Evolutionary conservation across 2,329 filamentous ascomycete genomes (phyloP).

Genomic region (Colletotrichum siamense): DNA sequence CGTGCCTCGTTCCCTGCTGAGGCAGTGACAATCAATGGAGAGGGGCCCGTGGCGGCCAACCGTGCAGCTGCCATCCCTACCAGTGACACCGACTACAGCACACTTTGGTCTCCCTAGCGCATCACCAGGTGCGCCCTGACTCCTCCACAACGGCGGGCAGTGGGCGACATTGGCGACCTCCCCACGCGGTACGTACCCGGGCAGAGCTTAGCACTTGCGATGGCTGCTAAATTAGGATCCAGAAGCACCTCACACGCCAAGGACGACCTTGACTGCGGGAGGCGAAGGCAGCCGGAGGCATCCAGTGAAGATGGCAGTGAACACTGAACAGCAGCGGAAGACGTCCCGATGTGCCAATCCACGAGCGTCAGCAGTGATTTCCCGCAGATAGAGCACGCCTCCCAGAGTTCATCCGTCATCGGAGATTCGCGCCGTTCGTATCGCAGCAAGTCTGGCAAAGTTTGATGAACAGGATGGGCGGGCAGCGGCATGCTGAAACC

Average conservation of each 20-base stretch:
- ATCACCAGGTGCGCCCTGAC: not conserved
- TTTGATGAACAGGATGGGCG: constrained; percentile 17
- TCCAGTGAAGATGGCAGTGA: not conserved
- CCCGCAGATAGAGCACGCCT: not conserved
- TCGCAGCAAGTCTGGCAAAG: not conserved
- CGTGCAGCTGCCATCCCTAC: constrained; percentile 18
- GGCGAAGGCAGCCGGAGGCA: not conserved
- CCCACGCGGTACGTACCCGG: not conserved
- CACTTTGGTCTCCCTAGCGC: not conserved
- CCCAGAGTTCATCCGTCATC: not conserved
- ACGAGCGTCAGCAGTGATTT: not conserved
- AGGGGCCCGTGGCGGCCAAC: not conserved
- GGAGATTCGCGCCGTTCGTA: constrained; percentile 10
- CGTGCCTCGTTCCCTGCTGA: not conserved
- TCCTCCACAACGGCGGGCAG: not conserved
- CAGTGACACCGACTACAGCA: not conserved
- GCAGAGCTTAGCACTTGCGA: not conserved
- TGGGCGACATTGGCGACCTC: not conserved
- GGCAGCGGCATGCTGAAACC: constrained; percentile 18
- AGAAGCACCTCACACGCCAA: not conserved
- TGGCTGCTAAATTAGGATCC: not conserved
- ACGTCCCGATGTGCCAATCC: not conserved
- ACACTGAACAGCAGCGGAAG: not conserved
- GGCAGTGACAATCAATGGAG: constrained; percentile 19
- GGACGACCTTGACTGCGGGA: not conserved